A percentile compares a stretch with the other conserved stretches of the same genome.
These are phyloP conservation scores for Pestalotiopsis sp. DNA, from an alignment of 2,329 filamentous ascomycete species.

Conservation along the genomic window DNA sequence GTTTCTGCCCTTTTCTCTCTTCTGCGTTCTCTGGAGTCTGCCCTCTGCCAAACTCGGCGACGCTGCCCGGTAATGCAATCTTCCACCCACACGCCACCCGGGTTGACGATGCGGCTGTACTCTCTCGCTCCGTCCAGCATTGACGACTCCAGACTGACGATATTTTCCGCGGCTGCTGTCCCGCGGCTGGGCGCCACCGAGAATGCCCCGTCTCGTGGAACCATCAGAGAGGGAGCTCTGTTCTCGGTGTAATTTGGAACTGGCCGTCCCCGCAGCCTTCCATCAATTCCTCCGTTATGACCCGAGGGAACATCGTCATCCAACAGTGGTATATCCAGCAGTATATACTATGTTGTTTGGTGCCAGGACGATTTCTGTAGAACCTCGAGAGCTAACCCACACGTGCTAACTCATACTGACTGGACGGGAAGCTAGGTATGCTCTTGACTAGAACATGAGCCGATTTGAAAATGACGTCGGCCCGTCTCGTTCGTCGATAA, in stretches of 20 bases:
- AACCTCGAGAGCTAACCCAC: background rate
- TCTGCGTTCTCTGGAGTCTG: background rate
- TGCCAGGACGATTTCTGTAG: background rate
- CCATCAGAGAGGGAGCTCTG: background rate
- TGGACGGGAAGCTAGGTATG: background rate
- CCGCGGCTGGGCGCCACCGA: background rate
- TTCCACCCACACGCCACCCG: background rate
- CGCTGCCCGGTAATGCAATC: background rate
- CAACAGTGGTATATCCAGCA: background rate
- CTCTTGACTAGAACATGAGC: background rate
- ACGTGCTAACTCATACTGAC: background rate
- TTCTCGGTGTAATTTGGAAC: background rate
- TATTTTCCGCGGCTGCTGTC: background rate
- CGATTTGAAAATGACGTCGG: background rate
- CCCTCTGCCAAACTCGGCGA: background rate
- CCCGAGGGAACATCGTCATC: background rate
- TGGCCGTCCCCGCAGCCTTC: background rate
- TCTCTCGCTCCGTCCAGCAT: background rate
- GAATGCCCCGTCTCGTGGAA: background rate
- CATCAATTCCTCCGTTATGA: background rate
- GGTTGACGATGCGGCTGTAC: background rate
- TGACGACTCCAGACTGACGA: background rate
- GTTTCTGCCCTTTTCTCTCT: background rate
- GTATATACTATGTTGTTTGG: background rate
- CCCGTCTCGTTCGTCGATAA: background rate